Evolutionary conservation across 1,284 basidiomycete species (phyloP).

Genomic region (Tilletia setariae): DNA sequence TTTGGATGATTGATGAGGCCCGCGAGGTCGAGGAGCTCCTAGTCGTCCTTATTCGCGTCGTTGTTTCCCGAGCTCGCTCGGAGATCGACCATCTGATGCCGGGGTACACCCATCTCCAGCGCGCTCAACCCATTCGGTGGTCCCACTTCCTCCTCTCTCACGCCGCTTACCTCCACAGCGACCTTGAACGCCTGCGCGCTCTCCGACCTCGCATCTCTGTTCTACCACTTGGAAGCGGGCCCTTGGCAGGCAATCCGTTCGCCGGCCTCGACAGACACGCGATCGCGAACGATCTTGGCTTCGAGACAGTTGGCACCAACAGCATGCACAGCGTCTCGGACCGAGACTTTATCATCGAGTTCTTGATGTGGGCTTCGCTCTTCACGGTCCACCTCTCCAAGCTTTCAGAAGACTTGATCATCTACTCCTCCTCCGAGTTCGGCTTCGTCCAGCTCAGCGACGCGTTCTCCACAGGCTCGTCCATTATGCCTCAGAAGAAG

Average conservation of each 20-base stretch:
- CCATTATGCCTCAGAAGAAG: slow-evolving; percentile 99
- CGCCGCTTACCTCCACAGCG: slow-evolving; percentile 82
- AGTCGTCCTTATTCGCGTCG: slow-evolving; percentile 75
- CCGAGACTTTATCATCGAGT: slow-evolving; percentile 94
- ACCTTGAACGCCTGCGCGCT: slow-evolving; percentile 80
- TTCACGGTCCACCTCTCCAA: slow-evolving; percentile 89
- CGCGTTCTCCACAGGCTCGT: slow-evolving; percentile 96
- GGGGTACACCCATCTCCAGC: slow-evolving; percentile 80
- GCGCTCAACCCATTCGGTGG: slow-evolving; percentile 97
- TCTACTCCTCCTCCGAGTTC: slow-evolving; percentile 95
- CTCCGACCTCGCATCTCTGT: slow-evolving; percentile 72
- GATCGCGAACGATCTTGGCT: slow-evolving; percentile 51
- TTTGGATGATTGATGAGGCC: slow-evolving; percentile 86
- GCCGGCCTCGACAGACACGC: slow-evolving; percentile 48
- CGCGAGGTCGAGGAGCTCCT: slow-evolving; percentile 69
- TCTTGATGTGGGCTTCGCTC: slow-evolving; percentile 91
- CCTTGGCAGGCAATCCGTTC: slow-evolving; percentile 95
- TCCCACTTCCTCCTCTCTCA: slow-evolving; percentile 93
- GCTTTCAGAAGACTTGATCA: slow-evolving; percentile 91
- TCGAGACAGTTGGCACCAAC: slow-evolving; percentile 51
- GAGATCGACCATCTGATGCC: slow-evolving; percentile 88
- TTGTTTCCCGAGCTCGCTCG: slow-evolving; percentile 83
- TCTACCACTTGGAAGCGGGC: slow-evolving; percentile 87
- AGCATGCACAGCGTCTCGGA: slow-evolving; percentile 74
- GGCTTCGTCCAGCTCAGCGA: slow-evolving; percentile 90